Conservation (phyloP, 305 asterid genomes). For the Fraxinus paxiana region DNA sequence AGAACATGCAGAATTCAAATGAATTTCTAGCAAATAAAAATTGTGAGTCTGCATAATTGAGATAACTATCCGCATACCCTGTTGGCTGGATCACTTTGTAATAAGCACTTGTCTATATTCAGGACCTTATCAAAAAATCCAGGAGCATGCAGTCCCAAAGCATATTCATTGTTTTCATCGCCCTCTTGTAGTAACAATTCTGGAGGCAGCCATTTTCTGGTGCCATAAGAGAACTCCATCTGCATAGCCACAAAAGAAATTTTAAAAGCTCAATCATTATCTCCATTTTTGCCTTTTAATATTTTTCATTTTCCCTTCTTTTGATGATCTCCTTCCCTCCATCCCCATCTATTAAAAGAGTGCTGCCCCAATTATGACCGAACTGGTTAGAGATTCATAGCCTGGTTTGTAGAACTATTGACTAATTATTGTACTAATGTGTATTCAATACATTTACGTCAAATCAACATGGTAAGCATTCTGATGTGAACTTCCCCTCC, state of each 20-base stretch:
- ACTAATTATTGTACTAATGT: not conserved
- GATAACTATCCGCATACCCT: slow-evolving; percentile 42
- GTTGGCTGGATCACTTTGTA: slow-evolving; percentile 82
- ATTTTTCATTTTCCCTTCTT: not conserved
- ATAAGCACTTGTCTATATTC: slow-evolving; percentile 67
- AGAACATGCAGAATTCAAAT: not conserved
- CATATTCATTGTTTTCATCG: slow-evolving; percentile 43
- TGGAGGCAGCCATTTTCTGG: slow-evolving; percentile 76
- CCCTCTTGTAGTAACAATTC: slow-evolving; percentile 51
- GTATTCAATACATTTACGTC: not conserved
- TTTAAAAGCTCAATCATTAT: not conserved
- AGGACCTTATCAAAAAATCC: slow-evolving; percentile 93
- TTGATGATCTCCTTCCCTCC: slow-evolving; percentile 12
- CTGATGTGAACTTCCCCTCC: slow-evolving; percentile 8
- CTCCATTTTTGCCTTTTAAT: not conserved
- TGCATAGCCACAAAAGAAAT: slow-evolving; percentile 34
- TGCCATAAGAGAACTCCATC: slow-evolving; percentile 97
- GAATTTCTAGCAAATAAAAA: not conserved
- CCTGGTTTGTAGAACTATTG: not conserved
- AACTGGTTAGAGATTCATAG: not conserved
- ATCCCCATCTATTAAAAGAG: slow-evolving; percentile 11
- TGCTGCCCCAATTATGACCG: slow-evolving; percentile 2
- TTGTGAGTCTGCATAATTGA: not conserved
- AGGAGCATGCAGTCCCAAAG: slow-evolving; percentile 95
- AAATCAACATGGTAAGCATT: not conserved